phyloP scores from a whole-genome alignment of 2,329 filamentous ascomycete species.

The Colletotrichum navitas region DNA sequence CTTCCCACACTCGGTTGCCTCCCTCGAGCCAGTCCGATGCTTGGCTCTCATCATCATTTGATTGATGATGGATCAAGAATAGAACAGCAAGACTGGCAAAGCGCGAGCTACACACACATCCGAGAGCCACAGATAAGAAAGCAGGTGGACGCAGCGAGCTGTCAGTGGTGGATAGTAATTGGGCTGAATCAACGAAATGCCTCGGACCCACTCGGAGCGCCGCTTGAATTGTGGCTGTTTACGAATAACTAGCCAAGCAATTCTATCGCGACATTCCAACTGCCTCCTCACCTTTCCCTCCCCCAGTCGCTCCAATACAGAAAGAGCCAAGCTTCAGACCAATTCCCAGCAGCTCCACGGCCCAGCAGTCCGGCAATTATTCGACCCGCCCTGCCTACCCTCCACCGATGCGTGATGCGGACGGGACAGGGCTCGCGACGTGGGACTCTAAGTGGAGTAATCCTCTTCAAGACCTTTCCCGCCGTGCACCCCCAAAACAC shows the following conservation, averaged over 20 bases:
- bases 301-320: neutral
- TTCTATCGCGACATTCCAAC: constrained; percentile 15
- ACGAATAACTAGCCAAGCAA: constrained; percentile 10
- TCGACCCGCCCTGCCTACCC: constrained; percentile 3
- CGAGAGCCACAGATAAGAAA: constrained; percentile 35
- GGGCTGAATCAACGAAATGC: constrained; percentile 43
- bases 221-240: constrained; percentile 37
- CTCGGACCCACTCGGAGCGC: constrained; percentile 40
- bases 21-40: constrained; percentile 1
- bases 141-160: constrained; percentile 18
- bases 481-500: constrained; percentile 11
- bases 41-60: constrained; percentile 14
- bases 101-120: neutral
- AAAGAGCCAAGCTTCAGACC: constrained; percentile 14
- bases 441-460: constrained; percentile 35
- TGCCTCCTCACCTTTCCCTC: neutral
- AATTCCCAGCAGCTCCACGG: constrained; percentile 31
- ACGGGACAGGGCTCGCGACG: constrained; percentile 38
- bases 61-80: constrained; percentile 9
- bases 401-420: constrained; percentile 18
- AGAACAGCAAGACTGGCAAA: constrained; percentile 1
- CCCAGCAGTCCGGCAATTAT: constrained; percentile 40
- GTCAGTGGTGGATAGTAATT: constrained; percentile 41
- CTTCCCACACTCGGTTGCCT: neutral
- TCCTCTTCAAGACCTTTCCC: constrained; percentile 35